phyloP scores from a whole-genome alignment of 2,329 filamentous ascomycete genomes.

The Rutstroemia sp. region DNA sequence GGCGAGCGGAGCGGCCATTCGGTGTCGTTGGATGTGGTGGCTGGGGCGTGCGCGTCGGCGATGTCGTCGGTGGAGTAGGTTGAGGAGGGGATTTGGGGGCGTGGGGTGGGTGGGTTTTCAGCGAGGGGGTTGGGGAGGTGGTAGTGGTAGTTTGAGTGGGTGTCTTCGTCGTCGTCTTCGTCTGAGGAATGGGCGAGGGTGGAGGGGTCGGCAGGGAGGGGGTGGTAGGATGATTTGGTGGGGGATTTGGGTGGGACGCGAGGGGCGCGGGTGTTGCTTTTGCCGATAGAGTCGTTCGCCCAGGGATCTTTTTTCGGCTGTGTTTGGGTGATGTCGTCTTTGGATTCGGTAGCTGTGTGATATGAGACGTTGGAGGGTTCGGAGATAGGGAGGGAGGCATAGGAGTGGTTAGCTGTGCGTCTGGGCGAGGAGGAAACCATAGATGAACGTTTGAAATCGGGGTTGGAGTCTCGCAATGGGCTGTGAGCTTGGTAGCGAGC shows the following conservation, averaged over 20 bases:
- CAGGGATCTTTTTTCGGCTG: slow-evolving; percentile 15
- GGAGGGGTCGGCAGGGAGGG: slow-evolving; percentile 14
- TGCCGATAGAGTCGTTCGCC: slow-evolving; percentile 27
- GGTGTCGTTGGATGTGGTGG: slow-evolving; percentile 33
- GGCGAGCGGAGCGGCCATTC: slow-evolving; percentile 5
- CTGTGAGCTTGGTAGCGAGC: slow-evolving; percentile 45
- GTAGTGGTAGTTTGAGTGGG: background rate
- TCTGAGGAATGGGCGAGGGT: slow-evolving; percentile 20
- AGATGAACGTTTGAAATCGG: slow-evolving; percentile 42
- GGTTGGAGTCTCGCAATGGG: slow-evolving; percentile 38
- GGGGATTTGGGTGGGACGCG: slow-evolving; percentile 17
- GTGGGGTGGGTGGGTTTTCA: slow-evolving; percentile 38
- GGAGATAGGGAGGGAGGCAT: slow-evolving; percentile 42
- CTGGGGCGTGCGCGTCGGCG: background rate
- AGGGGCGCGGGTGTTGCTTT: slow-evolving; percentile 12
- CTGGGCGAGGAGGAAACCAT: slow-evolving; percentile 17
- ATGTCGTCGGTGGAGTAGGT: slow-evolving; percentile 32
- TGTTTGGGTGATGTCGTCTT: background rate
- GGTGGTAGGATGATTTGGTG: slow-evolving; percentile 16
- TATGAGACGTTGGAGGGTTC: slow-evolving; percentile 30
- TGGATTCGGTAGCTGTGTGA: slow-evolving; percentile 1
- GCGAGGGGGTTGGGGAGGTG: slow-evolving; percentile 44
- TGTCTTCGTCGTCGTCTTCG: background rate
- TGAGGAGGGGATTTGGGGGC: slow-evolving; percentile 19
- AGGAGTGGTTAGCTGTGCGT: slow-evolving; percentile 43